phyloP scores from a whole-genome alignment of 495 filamentous ascomycete genomes.

The Podospora bellae-mahoneyi region DNA sequence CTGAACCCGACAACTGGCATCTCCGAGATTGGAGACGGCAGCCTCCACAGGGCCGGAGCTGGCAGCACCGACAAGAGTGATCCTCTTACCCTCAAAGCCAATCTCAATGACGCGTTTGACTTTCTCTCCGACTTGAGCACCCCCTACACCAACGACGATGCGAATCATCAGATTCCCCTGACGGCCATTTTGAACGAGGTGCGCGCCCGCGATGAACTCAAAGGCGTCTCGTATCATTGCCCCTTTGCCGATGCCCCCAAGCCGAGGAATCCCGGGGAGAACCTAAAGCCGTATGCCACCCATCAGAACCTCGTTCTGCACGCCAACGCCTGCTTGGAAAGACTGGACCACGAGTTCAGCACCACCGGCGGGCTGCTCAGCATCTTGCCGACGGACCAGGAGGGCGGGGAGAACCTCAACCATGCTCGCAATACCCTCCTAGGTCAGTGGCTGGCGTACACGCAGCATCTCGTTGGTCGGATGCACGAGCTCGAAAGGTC shows the following conservation, averaged over 20 bases:
- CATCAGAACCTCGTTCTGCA: constrained; percentile 50
- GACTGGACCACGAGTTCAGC: constrained; percentile 53
- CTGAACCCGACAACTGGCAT: constrained; percentile 35
- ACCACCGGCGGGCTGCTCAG: constrained; percentile 49
- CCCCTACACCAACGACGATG: constrained; percentile 46
- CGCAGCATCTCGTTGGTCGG: constrained; percentile 45
- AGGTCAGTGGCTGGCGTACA: constrained; percentile 50
- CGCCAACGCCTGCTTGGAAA: constrained; percentile 52
- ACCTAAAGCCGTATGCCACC: constrained; percentile 39
- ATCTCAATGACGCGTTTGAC: constrained; percentile 46
- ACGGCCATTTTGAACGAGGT: constrained; percentile 46
- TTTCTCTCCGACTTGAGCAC: constrained; percentile 44
- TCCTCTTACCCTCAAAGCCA: constrained; percentile 17
- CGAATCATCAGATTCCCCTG: constrained; percentile 43
- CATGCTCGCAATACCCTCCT: constrained; percentile 42
- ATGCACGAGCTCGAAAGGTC: constrained; percentile 50
- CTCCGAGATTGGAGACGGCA: constrained; percentile 26
- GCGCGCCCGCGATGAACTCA: constrained; percentile 36
- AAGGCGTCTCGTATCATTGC: constrained; percentile 43
- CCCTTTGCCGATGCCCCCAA: constrained; percentile 28
- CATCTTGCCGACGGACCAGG: constrained; percentile 42
- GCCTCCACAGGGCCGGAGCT: background rate
- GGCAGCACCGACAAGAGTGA: constrained; percentile 13
- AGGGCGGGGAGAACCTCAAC: constrained; percentile 28
- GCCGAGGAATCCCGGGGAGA: constrained; percentile 18